A percentile compares a stretch with the other conserved stretches of the same genome.
These are phyloP conservation scores for Solanum pimpinellifolium DNA, from an alignment of 257 asterid species.

Conservation along the genomic window DNA sequence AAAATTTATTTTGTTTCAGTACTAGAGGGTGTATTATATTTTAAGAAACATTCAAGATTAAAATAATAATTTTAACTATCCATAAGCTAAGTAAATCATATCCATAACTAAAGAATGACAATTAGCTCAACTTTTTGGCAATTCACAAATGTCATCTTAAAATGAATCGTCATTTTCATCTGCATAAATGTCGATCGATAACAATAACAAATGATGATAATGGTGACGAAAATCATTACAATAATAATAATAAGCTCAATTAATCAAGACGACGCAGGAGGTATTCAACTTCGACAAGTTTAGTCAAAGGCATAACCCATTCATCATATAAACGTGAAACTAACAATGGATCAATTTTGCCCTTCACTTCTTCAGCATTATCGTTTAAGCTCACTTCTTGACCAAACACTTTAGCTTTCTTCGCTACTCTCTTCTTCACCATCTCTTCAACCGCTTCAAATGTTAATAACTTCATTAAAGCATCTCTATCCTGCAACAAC, in stretches of 20 bases:
- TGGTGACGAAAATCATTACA: background rate
- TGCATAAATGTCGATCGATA: too few species aligned
- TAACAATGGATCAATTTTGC: conserved; percentile 52
- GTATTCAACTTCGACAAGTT: conserved; percentile 72
- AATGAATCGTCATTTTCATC: background rate
- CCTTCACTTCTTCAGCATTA: conserved; percentile 13
- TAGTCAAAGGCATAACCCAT: conserved; percentile 82
- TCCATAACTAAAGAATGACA: background rate
- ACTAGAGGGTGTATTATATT: background rate
- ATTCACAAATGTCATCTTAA: background rate
- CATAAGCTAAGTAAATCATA: background rate
- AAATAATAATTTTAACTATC: background rate
- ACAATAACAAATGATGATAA: background rate
- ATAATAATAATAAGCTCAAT: background rate
- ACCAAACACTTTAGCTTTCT: conserved; percentile 60
- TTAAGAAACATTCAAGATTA: background rate
- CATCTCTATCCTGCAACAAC: conserved; percentile 55
- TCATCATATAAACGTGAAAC: conserved; percentile 50
- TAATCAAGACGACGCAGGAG: conserved; percentile 58
- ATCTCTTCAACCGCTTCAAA: conserved; percentile 61
- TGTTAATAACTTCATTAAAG: conserved; percentile 61
- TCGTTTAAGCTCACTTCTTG: conserved; percentile 48
- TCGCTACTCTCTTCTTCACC: conserved; percentile 68
- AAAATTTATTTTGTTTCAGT: background rate
- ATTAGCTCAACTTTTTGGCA: background rate